A percentile compares a stretch with the other conserved stretches of the same genome.
Evolutionary conservation across 768 basidiomycete genomes (phyloP).

Genomic region (Pleurotus eryngii): DNA sequence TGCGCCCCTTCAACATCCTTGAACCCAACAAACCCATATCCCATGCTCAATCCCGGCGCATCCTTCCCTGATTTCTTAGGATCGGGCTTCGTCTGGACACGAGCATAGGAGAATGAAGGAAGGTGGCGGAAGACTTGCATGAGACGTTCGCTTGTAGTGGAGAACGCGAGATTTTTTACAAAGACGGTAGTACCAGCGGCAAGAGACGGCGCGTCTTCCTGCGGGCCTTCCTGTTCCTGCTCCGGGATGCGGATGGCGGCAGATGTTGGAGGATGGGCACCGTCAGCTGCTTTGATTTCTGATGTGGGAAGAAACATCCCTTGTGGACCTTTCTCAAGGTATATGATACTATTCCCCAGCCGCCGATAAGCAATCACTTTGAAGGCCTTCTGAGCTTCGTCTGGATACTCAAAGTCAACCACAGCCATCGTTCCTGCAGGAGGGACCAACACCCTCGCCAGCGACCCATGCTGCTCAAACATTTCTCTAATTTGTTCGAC

Average conservation of each 20-base stretch:
- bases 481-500: slow-evolving; percentile 71
- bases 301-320: slow-evolving; percentile 65
- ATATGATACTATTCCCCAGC: slow-evolving; percentile 85
- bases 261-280: slow-evolving; percentile 6
- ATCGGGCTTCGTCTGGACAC: slow-evolving; percentile 89
- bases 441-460: slow-evolving; percentile 75
- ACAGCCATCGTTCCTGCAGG: slow-evolving; percentile 93
- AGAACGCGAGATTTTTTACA: slow-evolving; percentile 93
- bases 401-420: slow-evolving; percentile 75
- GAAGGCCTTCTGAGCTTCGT: slow-evolving; percentile 75
- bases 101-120: slow-evolving; percentile 80
- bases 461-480: slow-evolving; percentile 71
- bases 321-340: slow-evolving; percentile 88
- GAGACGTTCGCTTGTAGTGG: slow-evolving; percentile 78
- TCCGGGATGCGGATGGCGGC: slow-evolving; percentile 37
- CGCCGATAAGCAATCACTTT: slow-evolving; percentile 82
- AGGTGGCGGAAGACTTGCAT: slow-evolving; percentile 67
- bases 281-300: background rate
- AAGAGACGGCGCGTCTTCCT: slow-evolving; percentile 41
- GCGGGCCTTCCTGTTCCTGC: slow-evolving; percentile 29
- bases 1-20: slow-evolving; percentile 68
- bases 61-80: slow-evolving; percentile 58
- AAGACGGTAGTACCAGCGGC: slow-evolving; percentile 81
- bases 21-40: slow-evolving; percentile 96
- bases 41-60: slow-evolving; percentile 75